phyloP scores from a whole-genome alignment of 2,329 filamentous ascomycete genomes.

The Cryphonectria japonica region DNA sequence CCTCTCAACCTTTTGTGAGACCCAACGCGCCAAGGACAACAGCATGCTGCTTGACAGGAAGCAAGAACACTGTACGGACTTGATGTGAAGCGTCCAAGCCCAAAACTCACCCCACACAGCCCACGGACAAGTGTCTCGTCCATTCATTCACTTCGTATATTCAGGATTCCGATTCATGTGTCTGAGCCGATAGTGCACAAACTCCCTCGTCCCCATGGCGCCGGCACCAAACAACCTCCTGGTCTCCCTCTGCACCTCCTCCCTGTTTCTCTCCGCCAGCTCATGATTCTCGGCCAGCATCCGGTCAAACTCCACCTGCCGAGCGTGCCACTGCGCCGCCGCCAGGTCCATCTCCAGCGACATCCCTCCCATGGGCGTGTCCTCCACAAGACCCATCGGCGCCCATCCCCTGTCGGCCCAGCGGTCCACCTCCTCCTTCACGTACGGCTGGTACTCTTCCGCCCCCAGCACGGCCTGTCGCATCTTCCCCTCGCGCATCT shows the following conservation, averaged over 20 bases:
- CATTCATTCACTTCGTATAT: background rate
- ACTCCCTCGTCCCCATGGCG: slow-evolving; percentile 6
- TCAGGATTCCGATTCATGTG: background rate
- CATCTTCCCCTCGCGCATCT: background rate
- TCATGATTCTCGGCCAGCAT: background rate
- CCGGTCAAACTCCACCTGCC: slow-evolving; percentile 1
- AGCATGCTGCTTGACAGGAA: background rate
- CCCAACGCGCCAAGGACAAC: too few species aligned
- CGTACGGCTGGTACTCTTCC: slow-evolving; percentile 7
- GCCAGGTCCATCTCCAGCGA: slow-evolving; percentile 7
- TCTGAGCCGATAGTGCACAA: background rate
- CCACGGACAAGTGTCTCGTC: background rate
- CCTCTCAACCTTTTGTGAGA: too few species aligned
- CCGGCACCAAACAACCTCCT: background rate
- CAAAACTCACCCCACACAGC: background rate
- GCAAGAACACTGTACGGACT: background rate
- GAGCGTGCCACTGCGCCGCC: slow-evolving; percentile 2
- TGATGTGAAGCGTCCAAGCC: background rate
- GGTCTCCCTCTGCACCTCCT: background rate
- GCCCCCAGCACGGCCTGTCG: slow-evolving; percentile 1
- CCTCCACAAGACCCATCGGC: slow-evolving; percentile 10
- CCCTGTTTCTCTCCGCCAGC: slow-evolving; percentile 5
- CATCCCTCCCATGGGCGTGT: slow-evolving; percentile 12
- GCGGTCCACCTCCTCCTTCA: slow-evolving; percentile 7
- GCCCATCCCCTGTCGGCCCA: slow-evolving; percentile 15